phyloP scores from a whole-genome alignment of 2,329 filamentous ascomycete species.

The Calonectria hongkongensis region DNA sequence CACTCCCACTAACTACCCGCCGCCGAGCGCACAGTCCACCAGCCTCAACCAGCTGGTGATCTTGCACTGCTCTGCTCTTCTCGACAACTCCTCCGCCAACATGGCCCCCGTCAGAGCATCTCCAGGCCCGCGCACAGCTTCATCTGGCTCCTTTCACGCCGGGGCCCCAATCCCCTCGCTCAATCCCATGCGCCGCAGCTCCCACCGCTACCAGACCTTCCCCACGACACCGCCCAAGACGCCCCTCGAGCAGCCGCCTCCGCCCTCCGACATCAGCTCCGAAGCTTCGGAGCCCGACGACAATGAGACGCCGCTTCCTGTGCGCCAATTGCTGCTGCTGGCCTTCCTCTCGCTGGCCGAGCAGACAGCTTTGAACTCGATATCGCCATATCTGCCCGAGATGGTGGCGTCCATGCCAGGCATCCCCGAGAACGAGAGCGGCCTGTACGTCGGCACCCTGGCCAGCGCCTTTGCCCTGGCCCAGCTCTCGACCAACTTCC shows the following conservation, averaged over 20 bases:
- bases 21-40: neutral
- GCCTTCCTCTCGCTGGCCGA: conserved; percentile 93
- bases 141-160: conserved; percentile 71
- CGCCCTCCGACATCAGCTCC: conserved; percentile 53
- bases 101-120: conserved; percentile 50
- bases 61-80: neutral
- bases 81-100: neutral
- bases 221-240: conserved; percentile 83
- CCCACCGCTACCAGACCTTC: conserved; percentile 86
- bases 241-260: conserved; percentile 70
- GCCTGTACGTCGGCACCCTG: conserved; percentile 91
- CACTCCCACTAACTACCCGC: neutral
- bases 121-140: conserved; percentile 51
- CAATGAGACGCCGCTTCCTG: conserved; percentile 84
- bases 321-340: conserved; percentile 87
- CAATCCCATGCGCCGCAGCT: conserved; percentile 61
- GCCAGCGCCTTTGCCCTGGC: conserved; percentile 94
- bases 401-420: conserved; percentile 93
- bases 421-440: conserved; percentile 81
- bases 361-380: conserved; percentile 97
- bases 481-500: conserved; percentile 92
- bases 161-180: conserved; percentile 68
- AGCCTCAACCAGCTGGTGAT: neutral
- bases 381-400: conserved; percentile 93
- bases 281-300: conserved; percentile 59